Evolutionary conservation across 495 filamentous ascomycete genomes (phyloP), one percentile per base, ranked within the genome.

Genomic region (Hypoxylon intermedium): DNA sequence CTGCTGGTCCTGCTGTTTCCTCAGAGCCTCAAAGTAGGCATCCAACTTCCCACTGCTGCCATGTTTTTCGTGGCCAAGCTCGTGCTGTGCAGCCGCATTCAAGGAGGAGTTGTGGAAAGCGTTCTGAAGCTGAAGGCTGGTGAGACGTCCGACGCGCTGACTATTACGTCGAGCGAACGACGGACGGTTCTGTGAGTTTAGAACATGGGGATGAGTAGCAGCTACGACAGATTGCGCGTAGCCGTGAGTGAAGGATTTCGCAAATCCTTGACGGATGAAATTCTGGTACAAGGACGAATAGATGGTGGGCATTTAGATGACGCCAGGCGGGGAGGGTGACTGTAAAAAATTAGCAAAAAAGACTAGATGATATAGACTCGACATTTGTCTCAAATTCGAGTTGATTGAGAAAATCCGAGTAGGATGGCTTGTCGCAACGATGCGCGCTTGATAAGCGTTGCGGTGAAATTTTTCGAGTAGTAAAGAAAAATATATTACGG

Each of bases 141-240:
- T 67, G 59, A 83, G 71, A 36, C 89, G 85, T 60, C 85, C 81
- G 81, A 84, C 65, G 69, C 76, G 73, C 38, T 75, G 72, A 62
- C 71, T 72, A 53, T 74, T 71, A 68, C 78, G 77, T 44, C 76
- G 74, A 53, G 72, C 73, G 62, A 85, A 86, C 64, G 81, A 78
- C 62, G 79, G 79, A 60, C 83, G 77, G 65, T 82, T 81, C 56
- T 80, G 88, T 5, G 87, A 79, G 41, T 91, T 92, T 71, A 92
- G 85, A 80, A 92, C 89, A 74, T 90, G 87, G 41, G 79, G 78
- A 69, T 97, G 93, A 43, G 92, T 91, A 52, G 91, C 93, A 61
- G 94, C 94, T 75, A 98, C 93, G 77, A 98, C 87, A 63, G 93
- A 95, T 74, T 97, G 93, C 74, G 92, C 91, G 82, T 96, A 97